These are phyloP conservation scores for Dactylellina drechsleri DNA, from an alignment of 2,329 filamentous ascomycete species.

Conservation along the genomic window DNA sequence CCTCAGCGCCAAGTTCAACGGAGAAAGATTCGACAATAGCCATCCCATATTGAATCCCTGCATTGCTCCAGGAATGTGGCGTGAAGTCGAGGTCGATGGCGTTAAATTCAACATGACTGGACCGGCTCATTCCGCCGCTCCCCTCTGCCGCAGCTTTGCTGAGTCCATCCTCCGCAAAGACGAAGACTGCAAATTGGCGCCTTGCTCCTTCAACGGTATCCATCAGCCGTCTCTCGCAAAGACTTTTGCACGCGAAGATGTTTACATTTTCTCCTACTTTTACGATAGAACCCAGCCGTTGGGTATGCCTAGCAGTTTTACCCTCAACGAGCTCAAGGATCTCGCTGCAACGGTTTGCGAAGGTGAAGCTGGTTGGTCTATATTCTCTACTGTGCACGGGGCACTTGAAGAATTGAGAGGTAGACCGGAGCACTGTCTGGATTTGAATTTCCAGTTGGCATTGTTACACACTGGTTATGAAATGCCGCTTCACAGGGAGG, in stretches of 20 bases:
- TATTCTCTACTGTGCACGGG: slow-evolving; percentile 78
- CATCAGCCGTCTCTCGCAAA: slow-evolving; percentile 92
- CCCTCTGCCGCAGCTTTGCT: slow-evolving; percentile 87
- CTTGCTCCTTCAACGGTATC: slow-evolving; percentile 98
- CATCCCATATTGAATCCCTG: slow-evolving; percentile 81
- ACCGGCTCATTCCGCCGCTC: slow-evolving; percentile 76
- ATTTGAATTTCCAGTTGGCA: slow-evolving; percentile 95
- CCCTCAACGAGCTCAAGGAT: slow-evolving; percentile 86
- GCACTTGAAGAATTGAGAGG: slow-evolving; percentile 82
- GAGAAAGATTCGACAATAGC: slow-evolving; percentile 69
- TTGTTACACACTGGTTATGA: slow-evolving; percentile 95
- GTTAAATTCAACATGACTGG: slow-evolving; percentile 87
- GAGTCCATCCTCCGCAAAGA: slow-evolving; percentile 94
- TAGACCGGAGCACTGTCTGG: slow-evolving; percentile 89
- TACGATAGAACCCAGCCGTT: slow-evolving; percentile 92
- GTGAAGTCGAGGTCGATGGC: slow-evolving; percentile 74
- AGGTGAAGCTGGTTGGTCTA: slow-evolving; percentile 75
- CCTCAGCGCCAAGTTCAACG: slow-evolving; percentile 74
- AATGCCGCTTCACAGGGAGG: slow-evolving; percentile 94
- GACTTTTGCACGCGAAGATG: slow-evolving; percentile 89
- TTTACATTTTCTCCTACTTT: slow-evolving; percentile 98
- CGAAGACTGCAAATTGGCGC: slow-evolving; percentile 78
- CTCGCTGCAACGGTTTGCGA: slow-evolving; percentile 82
- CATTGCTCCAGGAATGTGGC: slow-evolving; percentile 81
- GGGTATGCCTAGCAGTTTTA: slow-evolving; percentile 98